These are phyloP conservation scores for Chenopodium suecicum DNA, from an alignment of 148 eudicot species.

Conservation along the genomic window DNA sequence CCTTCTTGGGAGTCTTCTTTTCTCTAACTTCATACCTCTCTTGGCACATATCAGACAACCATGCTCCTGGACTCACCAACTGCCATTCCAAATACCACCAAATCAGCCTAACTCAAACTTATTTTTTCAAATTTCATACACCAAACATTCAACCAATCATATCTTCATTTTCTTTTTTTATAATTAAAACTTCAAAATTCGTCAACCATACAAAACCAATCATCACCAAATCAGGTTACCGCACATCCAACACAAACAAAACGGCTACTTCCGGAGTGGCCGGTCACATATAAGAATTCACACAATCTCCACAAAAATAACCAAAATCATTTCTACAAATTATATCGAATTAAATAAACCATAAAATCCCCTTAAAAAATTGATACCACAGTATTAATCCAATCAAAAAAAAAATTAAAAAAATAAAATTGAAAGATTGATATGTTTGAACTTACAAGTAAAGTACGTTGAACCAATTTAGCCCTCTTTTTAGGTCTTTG, in stretches of 20 bases:
- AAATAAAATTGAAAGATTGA: background rate
- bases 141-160: background rate
- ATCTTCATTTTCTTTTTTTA: too few species aligned
- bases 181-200: background rate
- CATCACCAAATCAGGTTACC: background rate
- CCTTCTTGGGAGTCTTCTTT: constrained; percentile 86
- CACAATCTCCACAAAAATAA: too few species aligned
- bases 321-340: too few species aligned
- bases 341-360: too few species aligned
- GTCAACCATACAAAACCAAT: background rate
- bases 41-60: constrained; percentile 73
- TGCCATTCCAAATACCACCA: constrained; percentile 20
- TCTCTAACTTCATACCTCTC: constrained; percentile 91
- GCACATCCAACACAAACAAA: background rate
- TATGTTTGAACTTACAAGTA: constrained; percentile 49
- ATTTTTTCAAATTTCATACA: background rate
- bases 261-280: too few species aligned
- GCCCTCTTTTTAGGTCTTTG: constrained; percentile 98
- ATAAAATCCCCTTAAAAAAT: too few species aligned
- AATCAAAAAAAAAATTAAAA: background rate
- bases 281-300: too few species aligned
- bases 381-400: too few species aligned
- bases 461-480: constrained; percentile 69
- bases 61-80: constrained; percentile 86
- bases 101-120: background rate